Percentiles rank a stretch among this genome's conserved stretches.
Evolutionary conservation across 192 early-diverging fungal species (phyloP).

Genomic region (Allomyces macrogynus): DNA sequence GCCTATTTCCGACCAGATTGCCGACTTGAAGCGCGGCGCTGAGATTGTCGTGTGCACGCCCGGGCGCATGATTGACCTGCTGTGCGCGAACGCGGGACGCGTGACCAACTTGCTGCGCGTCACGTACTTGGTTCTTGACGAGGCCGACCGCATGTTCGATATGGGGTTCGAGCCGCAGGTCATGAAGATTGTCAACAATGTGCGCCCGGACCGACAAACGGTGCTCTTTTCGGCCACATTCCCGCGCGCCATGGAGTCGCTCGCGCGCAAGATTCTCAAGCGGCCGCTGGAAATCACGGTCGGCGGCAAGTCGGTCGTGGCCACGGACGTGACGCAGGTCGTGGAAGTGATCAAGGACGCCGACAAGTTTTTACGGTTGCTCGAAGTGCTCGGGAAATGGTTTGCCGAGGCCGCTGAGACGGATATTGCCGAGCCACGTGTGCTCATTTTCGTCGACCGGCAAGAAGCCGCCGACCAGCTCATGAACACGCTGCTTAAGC

Average conservation of each 20-base stretch:
- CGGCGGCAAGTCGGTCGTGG: slow-evolving; percentile 77
- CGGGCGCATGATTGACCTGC: slow-evolving; percentile 70
- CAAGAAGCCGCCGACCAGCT: slow-evolving; percentile 88
- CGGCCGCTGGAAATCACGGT: slow-evolving; percentile 87
- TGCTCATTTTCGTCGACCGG: slow-evolving; percentile 83
- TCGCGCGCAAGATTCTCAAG: slow-evolving; percentile 77
- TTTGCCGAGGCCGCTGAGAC: slow-evolving; percentile 40
- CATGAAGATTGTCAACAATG: slow-evolving; percentile 83
- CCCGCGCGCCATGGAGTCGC: slow-evolving; percentile 84
- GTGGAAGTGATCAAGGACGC: slow-evolving; percentile 65
- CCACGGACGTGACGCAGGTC: slow-evolving; percentile 66
- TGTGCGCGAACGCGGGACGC: slow-evolving; percentile 66
- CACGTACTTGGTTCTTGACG: slow-evolving; percentile 91
- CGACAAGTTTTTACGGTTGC: slow-evolving; percentile 65
- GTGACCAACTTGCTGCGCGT: slow-evolving; percentile 73
- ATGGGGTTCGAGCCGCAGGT: slow-evolving; percentile 98
- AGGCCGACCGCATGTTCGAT: slow-evolving; percentile 95
- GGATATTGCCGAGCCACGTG: slow-evolving; percentile 27
- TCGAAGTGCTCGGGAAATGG: slow-evolving; percentile 69
- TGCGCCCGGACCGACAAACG: slow-evolving; percentile 68
- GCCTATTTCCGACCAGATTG: slow-evolving; percentile 71
- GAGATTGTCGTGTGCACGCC: slow-evolving; percentile 88
- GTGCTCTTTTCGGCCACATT: slow-evolving; percentile 91
- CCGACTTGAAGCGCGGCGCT: slow-evolving; percentile 69
- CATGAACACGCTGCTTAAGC: slow-evolving; percentile 56